A percentile compares a stretch with the other conserved stretches of the same genome.
These are phyloP conservation scores for Astrothelium subdiscretum DNA, from an alignment of 495 filamentous ascomycete genomes.

Conservation along the genomic window DNA sequence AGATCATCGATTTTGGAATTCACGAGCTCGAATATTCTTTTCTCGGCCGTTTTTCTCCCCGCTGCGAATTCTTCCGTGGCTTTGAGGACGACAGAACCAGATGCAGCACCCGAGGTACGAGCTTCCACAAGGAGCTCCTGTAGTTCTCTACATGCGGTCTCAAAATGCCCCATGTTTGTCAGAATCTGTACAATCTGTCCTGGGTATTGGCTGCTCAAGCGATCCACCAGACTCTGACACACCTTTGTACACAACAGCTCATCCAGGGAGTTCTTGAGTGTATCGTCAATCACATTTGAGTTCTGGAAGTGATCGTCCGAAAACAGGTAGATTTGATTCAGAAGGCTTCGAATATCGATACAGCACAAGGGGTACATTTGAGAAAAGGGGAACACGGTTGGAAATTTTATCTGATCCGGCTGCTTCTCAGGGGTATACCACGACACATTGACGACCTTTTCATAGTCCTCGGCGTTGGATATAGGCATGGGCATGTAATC, in stretches of 20 bases:
- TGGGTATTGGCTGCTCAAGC: constrained; percentile 81
- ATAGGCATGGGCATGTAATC: constrained; percentile 99
- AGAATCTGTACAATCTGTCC: constrained; percentile 97
- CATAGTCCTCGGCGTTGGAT: constrained; percentile 76
- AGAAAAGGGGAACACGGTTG: constrained; percentile 87
- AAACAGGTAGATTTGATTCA: constrained; percentile 94
- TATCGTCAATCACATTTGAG: constrained; percentile 75
- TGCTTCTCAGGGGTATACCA: constrained; percentile 82
- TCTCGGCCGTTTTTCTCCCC: constrained; percentile 92
- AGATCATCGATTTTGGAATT: constrained; percentile 98
- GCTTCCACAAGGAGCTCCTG: constrained; percentile 73
- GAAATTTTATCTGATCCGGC: constrained; percentile 65
- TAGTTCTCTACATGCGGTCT: constrained; percentile 77
- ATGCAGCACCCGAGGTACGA: constrained; percentile 64
- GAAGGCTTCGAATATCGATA: constrained; percentile 91
- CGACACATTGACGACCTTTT: constrained; percentile 84
- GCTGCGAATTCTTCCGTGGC: constrained; percentile 77
- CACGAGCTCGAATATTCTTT: constrained; percentile 95
- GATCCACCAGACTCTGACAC: constrained; percentile 77
- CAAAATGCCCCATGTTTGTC: constrained; percentile 95
- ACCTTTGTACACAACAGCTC: constrained; percentile 82
- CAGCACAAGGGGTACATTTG: constrained; percentile 98
- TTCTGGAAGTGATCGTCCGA: constrained; percentile 89
- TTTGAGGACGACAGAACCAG: constrained; percentile 57
- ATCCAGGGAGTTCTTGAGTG: constrained; percentile 74